Conservation (phyloP, 129 eudicot species). For the Dittrichia graveolens region DNA sequence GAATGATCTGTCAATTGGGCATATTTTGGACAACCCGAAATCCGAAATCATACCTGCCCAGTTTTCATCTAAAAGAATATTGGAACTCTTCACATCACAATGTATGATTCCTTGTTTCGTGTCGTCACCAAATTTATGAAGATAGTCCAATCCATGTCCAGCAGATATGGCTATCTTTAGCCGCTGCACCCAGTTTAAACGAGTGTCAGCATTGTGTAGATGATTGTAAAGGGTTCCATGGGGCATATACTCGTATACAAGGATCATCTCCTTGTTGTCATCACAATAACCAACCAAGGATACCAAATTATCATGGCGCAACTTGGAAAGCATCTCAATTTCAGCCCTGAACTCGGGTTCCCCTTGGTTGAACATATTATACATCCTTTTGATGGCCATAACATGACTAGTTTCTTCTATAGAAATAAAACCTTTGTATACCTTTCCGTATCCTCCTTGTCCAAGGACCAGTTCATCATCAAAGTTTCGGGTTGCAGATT, state of each 20-base stretch:
- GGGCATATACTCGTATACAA: conserved; percentile 32
- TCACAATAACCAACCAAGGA: conserved; percentile 35
- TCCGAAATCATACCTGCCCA: conserved; percentile 29
- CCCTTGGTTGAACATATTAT: conserved; percentile 23
- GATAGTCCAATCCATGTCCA: conserved; percentile 33
- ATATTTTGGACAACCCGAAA: conserved; percentile 35
- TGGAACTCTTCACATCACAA: conserved; percentile 34
- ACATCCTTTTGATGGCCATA: conserved; percentile 15
- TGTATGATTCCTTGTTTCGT: conserved; percentile 24
- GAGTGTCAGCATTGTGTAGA: conserved; percentile 19
- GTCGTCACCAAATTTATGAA: conserved; percentile 16
- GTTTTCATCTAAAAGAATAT: conserved; percentile 33
- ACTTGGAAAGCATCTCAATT: conserved; percentile 32
- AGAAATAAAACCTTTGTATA: not conserved
- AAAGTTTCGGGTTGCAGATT: conserved; percentile 25
- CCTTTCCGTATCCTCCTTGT: conserved; percentile 23
- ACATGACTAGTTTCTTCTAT: conserved; percentile 12
- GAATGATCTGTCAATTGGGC: conserved; percentile 14
- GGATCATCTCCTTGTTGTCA: conserved; percentile 30
- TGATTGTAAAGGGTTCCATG: conserved; percentile 28
- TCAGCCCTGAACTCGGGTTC: conserved; percentile 31
- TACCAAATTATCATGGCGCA: conserved; percentile 30
- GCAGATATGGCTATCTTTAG: conserved; percentile 29
- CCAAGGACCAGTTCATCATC: conserved; percentile 26
- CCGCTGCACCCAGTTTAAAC: conserved; percentile 29